phyloP scores from a whole-genome alignment of 768 basidiomycete genomes.

The Lactarius trivialis region DNA sequence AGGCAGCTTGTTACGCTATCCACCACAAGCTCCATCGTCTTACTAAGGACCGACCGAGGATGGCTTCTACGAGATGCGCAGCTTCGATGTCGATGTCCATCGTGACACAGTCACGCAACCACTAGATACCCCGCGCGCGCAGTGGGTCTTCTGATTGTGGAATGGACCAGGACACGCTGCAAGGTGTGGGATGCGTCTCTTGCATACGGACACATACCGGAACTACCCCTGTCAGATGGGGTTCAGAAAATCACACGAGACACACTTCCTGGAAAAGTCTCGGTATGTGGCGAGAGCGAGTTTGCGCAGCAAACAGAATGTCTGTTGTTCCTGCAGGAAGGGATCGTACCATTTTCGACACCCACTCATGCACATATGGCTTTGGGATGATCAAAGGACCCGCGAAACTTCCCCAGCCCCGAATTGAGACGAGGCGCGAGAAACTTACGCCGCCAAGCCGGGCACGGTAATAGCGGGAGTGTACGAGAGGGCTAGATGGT shows the following conservation, averaged over 20 bases:
- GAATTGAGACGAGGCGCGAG: conserved; percentile 6
- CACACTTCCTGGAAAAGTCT: neutral
- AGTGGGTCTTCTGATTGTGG: neutral
- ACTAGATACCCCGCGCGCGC: neutral
- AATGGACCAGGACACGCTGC: neutral
- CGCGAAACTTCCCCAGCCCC: neutral
- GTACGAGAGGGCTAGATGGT: neutral
- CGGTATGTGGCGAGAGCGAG: neutral
- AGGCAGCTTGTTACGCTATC: neutral
- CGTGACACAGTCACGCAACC: neutral
- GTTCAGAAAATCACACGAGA: neutral
- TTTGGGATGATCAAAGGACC: neutral
- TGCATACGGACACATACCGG: neutral
- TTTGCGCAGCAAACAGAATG: neutral
- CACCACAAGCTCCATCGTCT: neutral
- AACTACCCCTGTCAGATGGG: neutral
- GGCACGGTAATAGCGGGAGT: neutral
- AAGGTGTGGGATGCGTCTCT: neutral
- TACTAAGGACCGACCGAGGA: neutral
- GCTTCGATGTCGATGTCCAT: neutral
- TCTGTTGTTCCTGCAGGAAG: neutral
- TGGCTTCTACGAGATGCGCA: neutral
- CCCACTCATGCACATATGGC: neutral
- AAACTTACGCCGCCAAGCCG: neutral
- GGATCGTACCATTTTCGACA: neutral